Evolutionary conservation across 345 rosid genomes (phyloP).

Genomic region (Eucalyptus viminalis): DNA sequence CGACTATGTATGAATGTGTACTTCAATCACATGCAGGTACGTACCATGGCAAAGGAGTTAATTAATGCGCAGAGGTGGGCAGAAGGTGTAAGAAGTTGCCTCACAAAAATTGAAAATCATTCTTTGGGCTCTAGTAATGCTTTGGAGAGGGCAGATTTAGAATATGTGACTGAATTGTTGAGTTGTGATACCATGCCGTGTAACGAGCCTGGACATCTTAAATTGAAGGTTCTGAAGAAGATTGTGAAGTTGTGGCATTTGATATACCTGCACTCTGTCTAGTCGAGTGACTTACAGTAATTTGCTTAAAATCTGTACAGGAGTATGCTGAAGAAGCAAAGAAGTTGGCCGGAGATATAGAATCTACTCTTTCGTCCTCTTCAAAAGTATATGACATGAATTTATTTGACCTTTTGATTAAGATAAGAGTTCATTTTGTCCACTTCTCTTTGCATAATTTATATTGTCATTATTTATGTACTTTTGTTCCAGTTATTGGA

Average conservation of each 20-base stretch:
- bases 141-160: constrained; percentile 36
- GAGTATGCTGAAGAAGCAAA: constrained; percentile 53
- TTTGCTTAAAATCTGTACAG: constrained; percentile 16
- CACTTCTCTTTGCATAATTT: background rate
- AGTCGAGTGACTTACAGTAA: background rate
- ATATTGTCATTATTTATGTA: background rate
- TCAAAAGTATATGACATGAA: constrained; percentile 23
- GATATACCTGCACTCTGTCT: background rate
- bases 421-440: background rate
- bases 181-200: constrained; percentile 48
- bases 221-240: constrained; percentile 50
- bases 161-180: constrained; percentile 36
- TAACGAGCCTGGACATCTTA: constrained; percentile 43
- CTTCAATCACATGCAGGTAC: constrained; percentile 32
- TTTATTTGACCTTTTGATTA: background rate
- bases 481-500: constrained; percentile 39
- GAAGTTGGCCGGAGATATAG: constrained; percentile 40
- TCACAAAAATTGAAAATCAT: constrained; percentile 38
- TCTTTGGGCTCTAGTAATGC: constrained; percentile 5
- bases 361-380: constrained; percentile 32
- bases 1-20: background rate
- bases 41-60: constrained; percentile 49
- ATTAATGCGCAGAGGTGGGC: constrained; percentile 56
- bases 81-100: constrained; percentile 49
- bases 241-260: background rate